Conservation (phyloP, 2,329 filamentous ascomycete genomes). For the Aureobasidium sp. region DNA sequence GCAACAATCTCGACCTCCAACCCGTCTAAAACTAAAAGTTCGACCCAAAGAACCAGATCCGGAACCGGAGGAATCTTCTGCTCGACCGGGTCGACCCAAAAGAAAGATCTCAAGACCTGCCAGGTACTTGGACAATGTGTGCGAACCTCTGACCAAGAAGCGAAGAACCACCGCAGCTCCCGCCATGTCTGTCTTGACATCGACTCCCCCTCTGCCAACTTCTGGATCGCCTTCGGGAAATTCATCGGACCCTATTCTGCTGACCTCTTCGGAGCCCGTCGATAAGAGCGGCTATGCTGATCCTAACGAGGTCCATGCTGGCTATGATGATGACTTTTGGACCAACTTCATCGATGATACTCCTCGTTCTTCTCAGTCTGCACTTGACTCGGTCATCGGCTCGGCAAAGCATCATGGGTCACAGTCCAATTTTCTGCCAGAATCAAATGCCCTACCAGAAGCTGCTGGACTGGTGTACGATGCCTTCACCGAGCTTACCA, state of each 20-base stretch:
- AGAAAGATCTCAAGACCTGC: slow-evolving; percentile 9
- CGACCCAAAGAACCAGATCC: neutral
- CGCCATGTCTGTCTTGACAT: slow-evolving; percentile 17
- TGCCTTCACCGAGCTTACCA: neutral
- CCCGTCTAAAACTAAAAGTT: slow-evolving; percentile 25
- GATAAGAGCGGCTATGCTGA: slow-evolving; percentile 10
- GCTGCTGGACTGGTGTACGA: neutral
- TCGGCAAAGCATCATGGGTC: neutral
- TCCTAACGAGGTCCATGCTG: slow-evolving; percentile 15
- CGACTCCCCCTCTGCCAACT: slow-evolving; percentile 12
- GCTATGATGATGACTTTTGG: slow-evolving; percentile 27
- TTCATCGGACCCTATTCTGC: neutral
- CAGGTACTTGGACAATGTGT: slow-evolving; percentile 10
- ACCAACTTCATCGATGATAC: slow-evolving; percentile 26
- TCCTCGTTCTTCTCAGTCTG: slow-evolving; percentile 6
- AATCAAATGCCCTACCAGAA: neutral
- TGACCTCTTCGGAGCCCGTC: neutral
- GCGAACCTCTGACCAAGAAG: slow-evolving; percentile 8
- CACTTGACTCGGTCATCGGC: neutral
- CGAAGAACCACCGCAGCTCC: neutral
- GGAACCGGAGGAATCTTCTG: neutral
- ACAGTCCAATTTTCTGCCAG: neutral
- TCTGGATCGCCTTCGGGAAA: slow-evolving; percentile 5
- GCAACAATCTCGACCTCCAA: neutral
- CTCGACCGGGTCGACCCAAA: slow-evolving; percentile 13